Evolutionary conservation across 192 early-diverging fungal species (phyloP).

Genomic region (Bifiguratus adelaidae): DNA sequence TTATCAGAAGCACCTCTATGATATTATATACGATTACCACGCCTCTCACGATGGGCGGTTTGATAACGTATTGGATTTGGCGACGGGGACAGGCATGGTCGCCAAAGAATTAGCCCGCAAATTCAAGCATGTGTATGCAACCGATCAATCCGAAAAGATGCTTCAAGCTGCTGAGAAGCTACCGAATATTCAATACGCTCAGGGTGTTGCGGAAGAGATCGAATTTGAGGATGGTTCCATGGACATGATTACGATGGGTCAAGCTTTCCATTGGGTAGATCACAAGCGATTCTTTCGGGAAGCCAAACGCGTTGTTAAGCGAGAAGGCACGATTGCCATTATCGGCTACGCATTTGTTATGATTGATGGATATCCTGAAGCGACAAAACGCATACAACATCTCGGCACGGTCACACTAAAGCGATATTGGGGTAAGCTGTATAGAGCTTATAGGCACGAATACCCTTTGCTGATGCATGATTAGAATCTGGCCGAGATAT

Average conservation of each 20-base stretch:
- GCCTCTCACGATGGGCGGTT: conserved; percentile 17
- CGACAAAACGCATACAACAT: conserved; percentile 13
- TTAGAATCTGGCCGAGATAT: conserved; percentile 18
- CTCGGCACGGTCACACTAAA: conserved; percentile 17
- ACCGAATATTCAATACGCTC: conserved; percentile 29
- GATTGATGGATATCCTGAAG: conserved; percentile 22
- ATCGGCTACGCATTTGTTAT: conserved; percentile 31
- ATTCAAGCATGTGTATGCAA: conserved; percentile 35
- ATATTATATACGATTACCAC: conserved; percentile 32
- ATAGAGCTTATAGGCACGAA: neutral
- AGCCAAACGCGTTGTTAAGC: conserved; percentile 44
- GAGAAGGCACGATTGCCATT: conserved; percentile 43
- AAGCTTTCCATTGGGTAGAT: conserved; percentile 48
- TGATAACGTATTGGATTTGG: conserved; percentile 37
- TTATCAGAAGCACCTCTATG: conserved; percentile 6
- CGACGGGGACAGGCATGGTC: conserved; percentile 44
- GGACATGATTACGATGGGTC: conserved; percentile 34
- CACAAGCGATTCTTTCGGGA: conserved; percentile 41
- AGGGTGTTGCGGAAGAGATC: conserved; percentile 25
- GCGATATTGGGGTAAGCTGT: conserved; percentile 23
- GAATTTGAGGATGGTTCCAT: conserved; percentile 12
- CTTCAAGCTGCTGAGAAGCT: conserved; percentile 18
- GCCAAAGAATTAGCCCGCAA: conserved; percentile 28
- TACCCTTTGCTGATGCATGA: neutral
- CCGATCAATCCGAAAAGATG: conserved; percentile 24